These are phyloP conservation scores for Schizophyllum amplum DNA, from an alignment of 1,284 basidiomycete species.

Conservation along the genomic window DNA sequence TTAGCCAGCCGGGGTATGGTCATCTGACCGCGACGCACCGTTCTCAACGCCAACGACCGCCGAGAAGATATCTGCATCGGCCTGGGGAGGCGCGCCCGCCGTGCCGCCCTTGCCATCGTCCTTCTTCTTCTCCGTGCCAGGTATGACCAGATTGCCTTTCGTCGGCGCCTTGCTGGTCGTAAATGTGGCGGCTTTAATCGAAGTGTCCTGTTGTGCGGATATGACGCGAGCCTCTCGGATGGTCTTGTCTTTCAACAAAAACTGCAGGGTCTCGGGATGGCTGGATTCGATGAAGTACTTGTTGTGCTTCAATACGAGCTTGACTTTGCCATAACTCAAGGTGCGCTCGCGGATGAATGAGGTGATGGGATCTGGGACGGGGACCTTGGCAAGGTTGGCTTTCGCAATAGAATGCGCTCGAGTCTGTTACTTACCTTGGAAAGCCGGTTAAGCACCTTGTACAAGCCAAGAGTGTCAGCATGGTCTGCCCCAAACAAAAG, in stretches of 20 bases:
- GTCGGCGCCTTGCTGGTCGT: constrained; percentile 78
- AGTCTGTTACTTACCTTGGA: constrained; percentile 68
- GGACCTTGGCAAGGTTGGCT: constrained; percentile 54
- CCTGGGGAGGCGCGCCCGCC: constrained; percentile 21
- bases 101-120: constrained; percentile 36
- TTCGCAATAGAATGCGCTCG: no score
- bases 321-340: constrained; percentile 92
- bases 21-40: constrained; percentile 39
- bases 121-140: constrained; percentile 70
- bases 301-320: constrained; percentile 94
- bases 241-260: constrained; percentile 75
- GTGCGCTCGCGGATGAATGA: constrained; percentile 87
- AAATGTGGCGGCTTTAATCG: constrained; percentile 71
- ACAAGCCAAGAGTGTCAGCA: constrained; percentile 12
- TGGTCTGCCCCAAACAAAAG: constrained; percentile 10
- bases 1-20: constrained; percentile 3
- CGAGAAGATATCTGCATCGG: constrained; percentile 74
- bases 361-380: constrained; percentile 79
- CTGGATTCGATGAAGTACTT: constrained; percentile 93
- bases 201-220: constrained; percentile 52
- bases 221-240: constrained; percentile 79
- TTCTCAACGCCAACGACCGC: constrained; percentile 89
- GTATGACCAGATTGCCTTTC: constrained; percentile 76
- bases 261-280: constrained; percentile 85
- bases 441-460: constrained; percentile 73